Base-by-base conservation (phyloP, 345 rosid genomes). In the Salix koriyanagi region DNA sequence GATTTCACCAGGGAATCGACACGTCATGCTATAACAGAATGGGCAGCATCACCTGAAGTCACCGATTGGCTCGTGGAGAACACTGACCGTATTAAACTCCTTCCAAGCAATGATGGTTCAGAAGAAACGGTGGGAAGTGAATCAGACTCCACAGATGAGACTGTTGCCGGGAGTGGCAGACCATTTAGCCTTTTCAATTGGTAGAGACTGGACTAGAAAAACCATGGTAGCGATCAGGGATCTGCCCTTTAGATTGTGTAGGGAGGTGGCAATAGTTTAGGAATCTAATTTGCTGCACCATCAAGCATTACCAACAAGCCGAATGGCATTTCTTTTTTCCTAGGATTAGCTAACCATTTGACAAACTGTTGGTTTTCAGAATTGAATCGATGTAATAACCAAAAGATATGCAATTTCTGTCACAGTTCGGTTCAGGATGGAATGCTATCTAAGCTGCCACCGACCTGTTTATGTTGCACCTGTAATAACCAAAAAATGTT, bases 11-110 rank as follows among this genome's bases (percentile, higher is more conserved):
- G 69, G 67, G 93, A 88, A 69, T 90, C 98, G 19, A 70, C 83
- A 4, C 74, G 42, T 46, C 44, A 54, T 61, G 85, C 82, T 14
- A 9, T 75, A n/a, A 58, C 67, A 6, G 85, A 76, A 67, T 71
- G 82, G 86, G 78, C 89, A 60, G 88, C 96, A 52, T 89, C 97
- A 41, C 93, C 97, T 18, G 92, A 90, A 46, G 91, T 91, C 79
- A 71, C 91, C 0, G 85, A 86, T 69, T 96, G 99, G 98, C 71
- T 92, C 73, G 77, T 92, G 2, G 87, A 91, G 64, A 87, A 88
- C 69, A 94, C 97, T 11, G 94, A 87, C 61, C 77, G 95, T 70
- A 88, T 93, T 76, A 85, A 88, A 70, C 79, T 96, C 76, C 80
- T 87, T 67, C 88, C 92, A 0, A 70, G 82, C 73, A 89, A 88